These are phyloP conservation scores for Mitragyna speciosa DNA, from an alignment of 257 asterid species.

Conservation along the genomic window DNA sequence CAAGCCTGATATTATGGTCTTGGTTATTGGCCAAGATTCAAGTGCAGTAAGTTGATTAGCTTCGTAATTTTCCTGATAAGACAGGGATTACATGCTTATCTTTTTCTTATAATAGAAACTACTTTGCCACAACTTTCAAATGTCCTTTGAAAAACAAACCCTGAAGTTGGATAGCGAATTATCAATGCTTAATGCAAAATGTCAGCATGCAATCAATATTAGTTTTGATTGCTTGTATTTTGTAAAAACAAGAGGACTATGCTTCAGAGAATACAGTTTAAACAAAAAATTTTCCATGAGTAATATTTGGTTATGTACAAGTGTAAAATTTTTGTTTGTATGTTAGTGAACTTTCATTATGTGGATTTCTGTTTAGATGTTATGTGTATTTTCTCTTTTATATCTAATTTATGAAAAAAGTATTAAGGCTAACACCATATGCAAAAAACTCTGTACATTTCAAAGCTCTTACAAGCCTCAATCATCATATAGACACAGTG, in stretches of 20 bases:
- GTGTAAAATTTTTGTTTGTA: too few species aligned
- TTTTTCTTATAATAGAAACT: constrained; percentile 1
- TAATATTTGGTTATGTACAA: too few species aligned
- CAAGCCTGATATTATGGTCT: constrained; percentile 66
- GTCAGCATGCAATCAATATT: background rate
- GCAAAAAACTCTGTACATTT: too few species aligned
- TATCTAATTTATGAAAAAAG: too few species aligned
- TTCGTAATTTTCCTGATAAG: background rate
- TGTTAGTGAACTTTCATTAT: too few species aligned
- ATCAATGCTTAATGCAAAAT: background rate
- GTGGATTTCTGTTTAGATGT: too few species aligned
- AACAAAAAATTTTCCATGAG: background rate
- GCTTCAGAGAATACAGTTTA: background rate
- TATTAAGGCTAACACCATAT: too few species aligned
- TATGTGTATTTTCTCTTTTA: too few species aligned
- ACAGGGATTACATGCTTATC: background rate
- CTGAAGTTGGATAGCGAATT: background rate
- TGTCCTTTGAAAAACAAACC: background rate
- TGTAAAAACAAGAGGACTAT: background rate
- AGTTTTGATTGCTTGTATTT: background rate
- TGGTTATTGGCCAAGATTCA: constrained; percentile 90
- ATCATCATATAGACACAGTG: too few species aligned
- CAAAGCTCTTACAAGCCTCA: too few species aligned
- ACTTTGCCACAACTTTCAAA: background rate
- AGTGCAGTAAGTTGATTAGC: constrained; percentile 67